These are phyloP conservation scores for Verbascum thapsus DNA, from an alignment of 257 asterid species.

Conservation along the genomic window DNA sequence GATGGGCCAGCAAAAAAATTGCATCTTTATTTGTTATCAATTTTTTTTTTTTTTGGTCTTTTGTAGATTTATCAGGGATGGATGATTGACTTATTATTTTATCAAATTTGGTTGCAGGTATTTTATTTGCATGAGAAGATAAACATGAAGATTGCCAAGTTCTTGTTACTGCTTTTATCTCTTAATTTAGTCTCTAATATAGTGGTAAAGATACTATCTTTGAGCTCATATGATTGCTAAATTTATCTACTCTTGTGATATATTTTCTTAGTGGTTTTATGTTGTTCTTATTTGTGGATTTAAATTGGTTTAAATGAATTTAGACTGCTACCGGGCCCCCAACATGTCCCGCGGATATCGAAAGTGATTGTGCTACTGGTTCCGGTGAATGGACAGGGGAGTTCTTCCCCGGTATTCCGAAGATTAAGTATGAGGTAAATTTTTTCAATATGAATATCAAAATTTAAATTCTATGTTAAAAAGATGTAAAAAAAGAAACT, in stretches of 20 bases:
- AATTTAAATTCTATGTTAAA: background rate
- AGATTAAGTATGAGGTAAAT: constrained; percentile 82
- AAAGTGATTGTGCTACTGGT: constrained; percentile 43
- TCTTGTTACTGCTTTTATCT: constrained; percentile 40
- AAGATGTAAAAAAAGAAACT: too few relatives aligned
- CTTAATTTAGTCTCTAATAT: constrained; percentile 37
- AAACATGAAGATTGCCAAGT: constrained; percentile 41
- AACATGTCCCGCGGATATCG: constrained; percentile 77
- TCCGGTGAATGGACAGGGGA: constrained; percentile 85
- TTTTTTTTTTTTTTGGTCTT: background rate
- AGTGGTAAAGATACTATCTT: constrained; percentile 46
- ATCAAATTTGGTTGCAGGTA: constrained; percentile 28
- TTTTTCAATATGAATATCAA: background rate
- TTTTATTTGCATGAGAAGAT: too few relatives aligned
- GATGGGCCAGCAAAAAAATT: background rate
- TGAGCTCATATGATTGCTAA: constrained; percentile 13
- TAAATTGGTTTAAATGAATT: constrained; percentile 19
- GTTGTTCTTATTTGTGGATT: background rate
- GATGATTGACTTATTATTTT: constrained; percentile 1
- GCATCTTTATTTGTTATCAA: constrained; percentile 11
- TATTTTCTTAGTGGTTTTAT: background rate
- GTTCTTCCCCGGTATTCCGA: constrained; percentile 78
- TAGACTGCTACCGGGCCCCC: constrained; percentile 75
- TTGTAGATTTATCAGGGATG: background rate
- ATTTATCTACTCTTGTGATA: background rate